Evolutionary conservation across 2,329 filamentous ascomycete species (phyloP).

Genomic region (Cladorrhinum sp.): DNA sequence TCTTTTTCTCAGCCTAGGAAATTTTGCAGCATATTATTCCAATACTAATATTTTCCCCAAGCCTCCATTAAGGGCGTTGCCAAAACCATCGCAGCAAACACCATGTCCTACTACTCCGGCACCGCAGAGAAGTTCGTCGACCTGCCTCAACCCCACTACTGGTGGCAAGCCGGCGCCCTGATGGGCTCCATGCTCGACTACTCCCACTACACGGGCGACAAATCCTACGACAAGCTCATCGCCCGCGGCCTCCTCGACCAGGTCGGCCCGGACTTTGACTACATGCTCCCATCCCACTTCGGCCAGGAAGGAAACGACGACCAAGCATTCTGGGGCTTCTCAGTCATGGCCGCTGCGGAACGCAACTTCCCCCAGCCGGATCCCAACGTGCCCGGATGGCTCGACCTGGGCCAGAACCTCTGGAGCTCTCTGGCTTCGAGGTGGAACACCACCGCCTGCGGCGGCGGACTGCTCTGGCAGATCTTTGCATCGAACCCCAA

Average conservation of each 20-base stretch:
- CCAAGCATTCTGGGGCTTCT: constrained; percentile 70
- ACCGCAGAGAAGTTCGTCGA: constrained; percentile 56
- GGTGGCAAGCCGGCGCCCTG: constrained; percentile 63
- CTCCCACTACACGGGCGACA: constrained; percentile 62
- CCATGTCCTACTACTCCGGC: constrained; percentile 64
- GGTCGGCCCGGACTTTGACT: constrained; percentile 56
- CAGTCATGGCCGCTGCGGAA: constrained; percentile 66
- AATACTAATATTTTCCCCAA: no score
- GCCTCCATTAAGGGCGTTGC: constrained; percentile 61
- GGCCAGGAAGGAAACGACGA: constrained; percentile 71
- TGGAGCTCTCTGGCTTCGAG: constrained; percentile 68
- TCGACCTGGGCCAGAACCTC: constrained; percentile 65
- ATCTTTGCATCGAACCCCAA: constrained; percentile 70
- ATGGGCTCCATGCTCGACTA: constrained; percentile 70
- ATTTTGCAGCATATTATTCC: no score
- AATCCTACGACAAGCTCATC: constrained; percentile 57
- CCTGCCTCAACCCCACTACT: constrained; percentile 65
- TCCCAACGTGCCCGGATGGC: constrained; percentile 56
- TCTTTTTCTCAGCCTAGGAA: constrained; percentile 11
- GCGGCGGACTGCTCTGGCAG: constrained; percentile 76
- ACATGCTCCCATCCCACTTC: constrained; percentile 54
- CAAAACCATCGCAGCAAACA: constrained; percentile 56
- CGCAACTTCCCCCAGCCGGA: constrained; percentile 62
- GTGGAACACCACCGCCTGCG: constrained; percentile 67
- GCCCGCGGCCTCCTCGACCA: constrained; percentile 58